These are phyloP conservation scores for Lactifluus volemus DNA, from an alignment of 768 basidiomycete genomes.

Conservation along the genomic window DNA sequence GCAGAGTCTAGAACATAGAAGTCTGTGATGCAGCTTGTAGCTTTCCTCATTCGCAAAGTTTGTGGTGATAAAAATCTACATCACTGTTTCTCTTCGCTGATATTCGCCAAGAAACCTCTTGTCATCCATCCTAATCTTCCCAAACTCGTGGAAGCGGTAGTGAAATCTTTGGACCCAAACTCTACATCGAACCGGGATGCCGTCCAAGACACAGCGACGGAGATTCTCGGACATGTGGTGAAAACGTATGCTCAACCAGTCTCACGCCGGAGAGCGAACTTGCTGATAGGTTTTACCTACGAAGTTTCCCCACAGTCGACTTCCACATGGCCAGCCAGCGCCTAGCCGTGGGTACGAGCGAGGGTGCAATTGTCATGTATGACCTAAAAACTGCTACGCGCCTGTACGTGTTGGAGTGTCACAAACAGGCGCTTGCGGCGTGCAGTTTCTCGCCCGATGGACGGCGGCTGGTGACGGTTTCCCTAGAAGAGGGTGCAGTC, in stretches of 20 bases:
- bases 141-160: constrained; percentile 85
- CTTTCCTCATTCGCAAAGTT: constrained; percentile 88
- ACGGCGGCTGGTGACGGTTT: constrained; percentile 76
- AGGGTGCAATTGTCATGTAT: constrained; percentile 93
- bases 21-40: constrained; percentile 86
- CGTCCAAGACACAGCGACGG: constrained; percentile 84
- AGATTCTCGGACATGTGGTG: constrained; percentile 92
- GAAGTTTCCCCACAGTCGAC: constrained; percentile 86
- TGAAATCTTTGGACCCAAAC: constrained; percentile 93
- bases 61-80: neutral
- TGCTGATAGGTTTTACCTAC: neutral
- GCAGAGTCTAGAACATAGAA: constrained; percentile 63
- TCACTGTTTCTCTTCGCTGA: neutral
- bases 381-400: constrained; percentile 94
- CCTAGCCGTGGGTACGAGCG: constrained; percentile 86
- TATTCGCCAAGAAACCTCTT: constrained; percentile 56
- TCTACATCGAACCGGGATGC: constrained; percentile 68
- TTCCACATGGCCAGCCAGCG: constrained; percentile 85
- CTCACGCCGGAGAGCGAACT: neutral
- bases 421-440: constrained; percentile 71
- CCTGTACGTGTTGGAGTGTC: constrained; percentile 90
- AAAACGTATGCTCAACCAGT: constrained; percentile 56
- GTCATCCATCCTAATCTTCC: constrained; percentile 80
- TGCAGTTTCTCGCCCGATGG: constrained; percentile 94
- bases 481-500: constrained; percentile 74